phyloP scores from a whole-genome alignment of 176 grass and related monocot species.

The Carex myosuroides region DNA sequence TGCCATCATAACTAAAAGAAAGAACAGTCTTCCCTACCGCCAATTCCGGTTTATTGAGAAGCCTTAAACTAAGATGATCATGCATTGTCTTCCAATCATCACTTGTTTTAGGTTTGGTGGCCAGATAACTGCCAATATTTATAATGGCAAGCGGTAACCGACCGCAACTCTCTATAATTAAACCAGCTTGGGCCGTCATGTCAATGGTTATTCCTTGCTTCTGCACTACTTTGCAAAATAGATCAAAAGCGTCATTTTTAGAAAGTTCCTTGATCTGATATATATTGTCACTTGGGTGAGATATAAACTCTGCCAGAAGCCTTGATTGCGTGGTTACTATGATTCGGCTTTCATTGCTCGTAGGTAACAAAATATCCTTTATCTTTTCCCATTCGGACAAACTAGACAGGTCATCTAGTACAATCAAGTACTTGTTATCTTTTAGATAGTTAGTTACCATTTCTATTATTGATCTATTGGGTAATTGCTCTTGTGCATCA shows the following conservation, averaged over 20 bases:
- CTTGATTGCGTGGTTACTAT: neutral
- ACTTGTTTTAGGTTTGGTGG: slow-evolving; percentile 13
- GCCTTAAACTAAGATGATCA: neutral
- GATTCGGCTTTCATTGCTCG: slow-evolving; percentile 20
- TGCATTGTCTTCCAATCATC: slow-evolving; percentile 30
- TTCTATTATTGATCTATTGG: neutral
- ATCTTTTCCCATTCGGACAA: slow-evolving; percentile 12
- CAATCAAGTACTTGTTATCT: slow-evolving; percentile 4
- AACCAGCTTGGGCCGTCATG: neutral
- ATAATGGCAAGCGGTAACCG: slow-evolving; percentile 35
- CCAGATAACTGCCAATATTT: slow-evolving; percentile 22
- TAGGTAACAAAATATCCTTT: neutral
- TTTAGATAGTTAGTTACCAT: neutral
- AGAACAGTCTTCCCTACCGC: neutral
- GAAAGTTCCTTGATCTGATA: neutral
- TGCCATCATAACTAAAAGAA: slow-evolving; percentile 16
- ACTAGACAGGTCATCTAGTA: slow-evolving; percentile 12
- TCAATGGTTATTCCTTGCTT: neutral
- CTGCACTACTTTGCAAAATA: slow-evolving; percentile 16
- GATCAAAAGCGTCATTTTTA: neutral
- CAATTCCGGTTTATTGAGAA: neutral
- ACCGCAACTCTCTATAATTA: slow-evolving; percentile 23
- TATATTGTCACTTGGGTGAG: neutral
- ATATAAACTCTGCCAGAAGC: neutral
- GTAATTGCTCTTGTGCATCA: neutral